Evolutionary conservation across 2,329 filamentous ascomycete genomes (phyloP).

Genomic region (Microcyclospora tardicrescens): DNA sequence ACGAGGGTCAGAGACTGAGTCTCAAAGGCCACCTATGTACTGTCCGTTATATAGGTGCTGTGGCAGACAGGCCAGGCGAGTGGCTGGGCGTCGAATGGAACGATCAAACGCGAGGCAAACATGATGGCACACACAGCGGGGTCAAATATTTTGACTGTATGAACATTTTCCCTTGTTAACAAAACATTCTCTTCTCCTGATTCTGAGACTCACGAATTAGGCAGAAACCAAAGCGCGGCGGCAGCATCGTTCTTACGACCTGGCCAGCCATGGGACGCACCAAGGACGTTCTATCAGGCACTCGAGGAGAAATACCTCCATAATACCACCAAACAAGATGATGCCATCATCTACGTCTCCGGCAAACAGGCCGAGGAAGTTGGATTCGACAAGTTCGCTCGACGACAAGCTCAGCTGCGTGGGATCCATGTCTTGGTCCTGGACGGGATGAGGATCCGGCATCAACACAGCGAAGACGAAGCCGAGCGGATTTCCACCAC

Average conservation of each 20-base stretch:
- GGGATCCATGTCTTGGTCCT: slow-evolving; percentile 72
- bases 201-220: slow-evolving; percentile 25
- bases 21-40: slow-evolving; percentile 70
- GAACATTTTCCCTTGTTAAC: slow-evolving; percentile 9
- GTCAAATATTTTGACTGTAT: slow-evolving; percentile 72
- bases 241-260: slow-evolving; percentile 81
- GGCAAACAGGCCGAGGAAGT: slow-evolving; percentile 83
- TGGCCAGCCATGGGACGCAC: slow-evolving; percentile 52
- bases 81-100: slow-evolving; percentile 99
- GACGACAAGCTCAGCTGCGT: slow-evolving; percentile 61
- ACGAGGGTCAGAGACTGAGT: slow-evolving; percentile 59
- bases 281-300: slow-evolving; percentile 65
- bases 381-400: slow-evolving; percentile 84
- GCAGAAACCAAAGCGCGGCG: slow-evolving; percentile 51
- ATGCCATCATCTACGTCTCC: slow-evolving; percentile 54
- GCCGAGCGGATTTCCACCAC: slow-evolving; percentile 39
- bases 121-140: slow-evolving; percentile 72
- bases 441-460: slow-evolving; percentile 55
- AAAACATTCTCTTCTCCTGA: slow-evolving; percentile 10
- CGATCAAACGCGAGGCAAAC: slow-evolving; percentile 72
- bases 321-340: slow-evolving; percentile 21
- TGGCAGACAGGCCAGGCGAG: slow-evolving; percentile 60
- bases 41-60: slow-evolving; percentile 65
- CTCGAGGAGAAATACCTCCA: slow-evolving; percentile 70
- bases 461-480: slow-evolving; percentile 7